A percentile compares a stretch with the other conserved stretches of the same genome.
Evolutionary conservation across 208 protist genomes (phyloP).

Genomic region (Trypanosoma brucei): DNA sequence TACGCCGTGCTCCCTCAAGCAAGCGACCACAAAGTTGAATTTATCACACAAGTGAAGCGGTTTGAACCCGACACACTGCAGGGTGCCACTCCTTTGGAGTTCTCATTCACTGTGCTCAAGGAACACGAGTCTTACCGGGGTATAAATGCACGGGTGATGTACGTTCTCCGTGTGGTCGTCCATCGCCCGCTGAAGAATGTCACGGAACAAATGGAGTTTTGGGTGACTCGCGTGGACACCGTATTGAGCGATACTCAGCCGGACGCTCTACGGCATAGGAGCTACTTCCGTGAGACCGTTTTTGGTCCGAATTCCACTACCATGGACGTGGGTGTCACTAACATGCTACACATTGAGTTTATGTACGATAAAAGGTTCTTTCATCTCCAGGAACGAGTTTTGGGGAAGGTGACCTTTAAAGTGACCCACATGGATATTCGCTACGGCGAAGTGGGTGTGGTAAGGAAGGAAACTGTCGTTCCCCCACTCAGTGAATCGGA

Average conservation of each 20-base stretch:
- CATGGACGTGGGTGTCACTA: conserved; percentile 86
- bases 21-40: conserved; percentile 32
- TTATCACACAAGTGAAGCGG: conserved; percentile 63
- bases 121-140: conserved; percentile 84
- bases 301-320: conserved; percentile 55
- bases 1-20: conserved; percentile 33
- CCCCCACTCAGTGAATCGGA: conserved; percentile 27
- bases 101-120: conserved; percentile 70
- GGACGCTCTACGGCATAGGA: conserved; percentile 47
- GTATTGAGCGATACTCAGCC: conserved; percentile 35
- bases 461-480: conserved; percentile 67
- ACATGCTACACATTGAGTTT: conserved; percentile 90
- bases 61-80: conserved; percentile 68
- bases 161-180: conserved; percentile 62
- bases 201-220: conserved; percentile 52
- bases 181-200: conserved; percentile 68
- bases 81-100: conserved; percentile 45
- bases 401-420: conserved; percentile 82
- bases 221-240: conserved; percentile 66
- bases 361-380: conserved; percentile 81
- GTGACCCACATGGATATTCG: conserved; percentile 67
- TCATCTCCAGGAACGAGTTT: conserved; percentile 67
- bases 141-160: conserved; percentile 56
- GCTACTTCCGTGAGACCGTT: conserved; percentile 73
- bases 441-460: conserved; percentile 69